phyloP scores from a whole-genome alignment of 2,329 filamentous ascomycete genomes.

The Knoxdaviesia proteae region DNA sequence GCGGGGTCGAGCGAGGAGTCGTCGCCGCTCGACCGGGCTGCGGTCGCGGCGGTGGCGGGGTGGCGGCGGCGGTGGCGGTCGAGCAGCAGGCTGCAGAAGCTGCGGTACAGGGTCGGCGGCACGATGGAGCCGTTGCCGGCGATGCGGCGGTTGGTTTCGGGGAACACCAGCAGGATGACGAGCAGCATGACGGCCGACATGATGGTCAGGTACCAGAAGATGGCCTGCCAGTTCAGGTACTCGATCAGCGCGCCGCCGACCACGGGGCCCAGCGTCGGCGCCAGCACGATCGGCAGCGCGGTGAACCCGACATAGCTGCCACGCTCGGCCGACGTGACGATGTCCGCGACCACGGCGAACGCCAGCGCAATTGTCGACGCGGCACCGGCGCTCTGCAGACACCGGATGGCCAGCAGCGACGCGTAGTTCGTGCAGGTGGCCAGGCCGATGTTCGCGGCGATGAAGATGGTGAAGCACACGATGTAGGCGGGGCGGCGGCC shows the following conservation, averaged over 20 bases:
- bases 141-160: slow-evolving; percentile 25
- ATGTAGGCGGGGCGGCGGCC: slow-evolving; percentile 34
- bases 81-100: slow-evolving; percentile 10
- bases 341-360: slow-evolving; percentile 39
- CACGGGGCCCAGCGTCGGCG: slow-evolving; percentile 28
- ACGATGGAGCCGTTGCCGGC: slow-evolving; percentile 31
- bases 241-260: slow-evolving; percentile 36
- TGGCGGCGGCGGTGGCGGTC: background rate
- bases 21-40: background rate
- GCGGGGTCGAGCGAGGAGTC: background rate
- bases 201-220: slow-evolving; percentile 43
- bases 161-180: slow-evolving; percentile 26
- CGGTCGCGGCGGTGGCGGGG: background rate
- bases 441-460: slow-evolving; percentile 31
- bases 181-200: slow-evolving; percentile 17
- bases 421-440: slow-evolving; percentile 26
- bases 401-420: slow-evolving; percentile 29
- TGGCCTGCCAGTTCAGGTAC: slow-evolving; percentile 34
- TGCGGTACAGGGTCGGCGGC: slow-evolving; percentile 17
- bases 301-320: slow-evolving; percentile 36
- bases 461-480: slow-evolving; percentile 28
- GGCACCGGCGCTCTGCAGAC: slow-evolving; percentile 35
- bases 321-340: slow-evolving; percentile 39
- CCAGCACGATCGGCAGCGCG: slow-evolving; percentile 25
- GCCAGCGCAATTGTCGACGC: slow-evolving; percentile 37